Evolutionary conservation across 176 grass and related monocot species (phyloP).

Genomic region (Oryza longistaminata): DNA sequence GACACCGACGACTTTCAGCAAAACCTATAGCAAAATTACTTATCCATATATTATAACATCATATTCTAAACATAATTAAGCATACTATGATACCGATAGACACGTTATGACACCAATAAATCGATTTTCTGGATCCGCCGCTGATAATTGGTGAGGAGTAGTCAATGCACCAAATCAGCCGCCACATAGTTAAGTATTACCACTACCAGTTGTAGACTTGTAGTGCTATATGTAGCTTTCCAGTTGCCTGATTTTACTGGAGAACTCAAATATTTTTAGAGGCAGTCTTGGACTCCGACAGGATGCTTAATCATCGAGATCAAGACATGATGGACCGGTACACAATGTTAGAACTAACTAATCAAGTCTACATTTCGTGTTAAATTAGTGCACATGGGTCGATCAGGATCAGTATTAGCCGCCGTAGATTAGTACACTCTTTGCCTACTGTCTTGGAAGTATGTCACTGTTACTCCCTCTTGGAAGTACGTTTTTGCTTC

Average conservation of each 20-base stretch:
- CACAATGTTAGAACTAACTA: neutral
- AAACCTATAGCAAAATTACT: too few relatives aligned
- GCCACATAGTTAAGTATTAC: neutral
- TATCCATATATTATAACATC: too few relatives aligned
- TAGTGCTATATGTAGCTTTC: neutral
- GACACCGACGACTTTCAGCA: too few relatives aligned
- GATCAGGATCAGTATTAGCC: neutral
- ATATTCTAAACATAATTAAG: too few relatives aligned
- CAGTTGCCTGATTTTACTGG: neutral
- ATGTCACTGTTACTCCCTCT: neutral
- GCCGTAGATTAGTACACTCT: neutral
- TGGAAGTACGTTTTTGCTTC: too few relatives aligned
- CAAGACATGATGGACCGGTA: too few relatives aligned
- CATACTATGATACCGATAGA: too few relatives aligned
- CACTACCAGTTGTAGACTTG: neutral
- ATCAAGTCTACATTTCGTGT: neutral
- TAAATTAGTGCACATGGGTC: neutral
- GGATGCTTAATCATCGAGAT: neutral
- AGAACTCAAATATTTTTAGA: neutral
- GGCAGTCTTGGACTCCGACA: neutral
- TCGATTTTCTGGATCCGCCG: too few relatives aligned
- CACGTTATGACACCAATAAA: too few relatives aligned
- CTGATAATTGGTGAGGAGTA: neutral
- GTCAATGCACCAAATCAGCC: slow-evolving; percentile 3
- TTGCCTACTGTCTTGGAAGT: neutral